A percentile compares a stretch with the other conserved stretches of the same genome.
phyloP scores from a whole-genome alignment of 345 rosid species.

The Barbarea vulgaris region DNA sequence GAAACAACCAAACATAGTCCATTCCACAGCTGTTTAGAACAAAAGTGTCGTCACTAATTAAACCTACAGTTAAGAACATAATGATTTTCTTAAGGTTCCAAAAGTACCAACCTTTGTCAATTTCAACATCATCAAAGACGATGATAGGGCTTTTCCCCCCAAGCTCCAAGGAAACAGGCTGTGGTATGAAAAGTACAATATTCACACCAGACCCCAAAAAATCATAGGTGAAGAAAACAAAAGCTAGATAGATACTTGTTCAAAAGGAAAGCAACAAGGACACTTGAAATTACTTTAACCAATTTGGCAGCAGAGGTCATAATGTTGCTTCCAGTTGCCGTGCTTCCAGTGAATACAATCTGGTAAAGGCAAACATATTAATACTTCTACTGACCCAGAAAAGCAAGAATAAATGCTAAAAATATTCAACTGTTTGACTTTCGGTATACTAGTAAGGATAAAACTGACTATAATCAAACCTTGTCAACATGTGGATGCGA shows the following conservation, averaged over 20 bases:
- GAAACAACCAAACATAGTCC: constrained; percentile 90
- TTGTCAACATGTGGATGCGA: constrained; percentile 90
- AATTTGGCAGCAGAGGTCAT: constrained; percentile 84
- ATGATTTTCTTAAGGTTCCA: constrained; percentile 13
- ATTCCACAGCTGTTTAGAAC: constrained; percentile 72
- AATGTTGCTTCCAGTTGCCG: constrained; percentile 79
- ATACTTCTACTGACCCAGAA: constrained; percentile 10
- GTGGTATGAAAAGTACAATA: constrained; percentile 36
- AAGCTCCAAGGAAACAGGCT: constrained; percentile 95
- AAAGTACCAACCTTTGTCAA: constrained; percentile 70
- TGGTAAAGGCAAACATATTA: constrained; percentile 39
- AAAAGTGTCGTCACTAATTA: constrained; percentile 17
- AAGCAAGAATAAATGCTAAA: not conserved
- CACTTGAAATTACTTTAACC: constrained; percentile 63
- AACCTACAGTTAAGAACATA: constrained; percentile 9
- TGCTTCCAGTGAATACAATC: constrained; percentile 97
- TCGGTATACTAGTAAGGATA: constrained; percentile 8
- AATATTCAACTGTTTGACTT: constrained; percentile 22
- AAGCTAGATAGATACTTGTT: constrained; percentile 19
- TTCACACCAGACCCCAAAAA: constrained; percentile 21
- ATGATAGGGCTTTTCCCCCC: constrained; percentile 96
- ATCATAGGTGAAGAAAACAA: not conserved
- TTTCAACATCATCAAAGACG: constrained; percentile 90
- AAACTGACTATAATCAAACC: constrained; percentile 48
- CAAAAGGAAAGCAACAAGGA: constrained; percentile 19